These are phyloP conservation scores for Polychytrium aggregatum DNA, from an alignment of 192 early-diverging fungal genomes.

Conservation along the genomic window DNA sequence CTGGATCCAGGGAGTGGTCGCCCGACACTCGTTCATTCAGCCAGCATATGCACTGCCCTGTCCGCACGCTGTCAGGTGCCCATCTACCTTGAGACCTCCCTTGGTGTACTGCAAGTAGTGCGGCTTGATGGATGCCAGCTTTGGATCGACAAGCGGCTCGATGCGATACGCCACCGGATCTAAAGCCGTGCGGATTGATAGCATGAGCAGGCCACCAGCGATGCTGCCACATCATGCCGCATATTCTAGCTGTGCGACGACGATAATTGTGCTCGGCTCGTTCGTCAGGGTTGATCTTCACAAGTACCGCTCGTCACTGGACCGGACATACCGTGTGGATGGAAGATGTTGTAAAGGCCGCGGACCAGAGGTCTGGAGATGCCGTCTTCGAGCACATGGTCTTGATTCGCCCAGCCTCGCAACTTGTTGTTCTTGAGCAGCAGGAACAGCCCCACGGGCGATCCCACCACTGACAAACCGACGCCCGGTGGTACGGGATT, in stretches of 20 bases:
- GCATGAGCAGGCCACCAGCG: no score
- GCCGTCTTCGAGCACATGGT: slow-evolving; percentile 12
- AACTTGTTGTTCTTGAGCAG: slow-evolving; percentile 64
- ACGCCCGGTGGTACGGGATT: no score
- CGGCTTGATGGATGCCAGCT: slow-evolving; percentile 53
- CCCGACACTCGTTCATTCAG: no score
- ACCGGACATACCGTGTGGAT: no score
- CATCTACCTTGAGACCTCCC: slow-evolving; percentile 62
- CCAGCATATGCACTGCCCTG: not conserved
- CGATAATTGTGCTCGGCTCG: no score
- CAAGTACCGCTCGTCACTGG: no score
- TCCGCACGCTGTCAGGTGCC: no score
- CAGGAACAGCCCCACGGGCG: slow-evolving; percentile 69
- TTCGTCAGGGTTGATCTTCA: no score
- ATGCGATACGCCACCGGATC: slow-evolving; percentile 66
- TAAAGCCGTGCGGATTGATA: no score
- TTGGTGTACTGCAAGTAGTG: slow-evolving; percentile 68
- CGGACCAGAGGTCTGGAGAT: slow-evolving; percentile 45
- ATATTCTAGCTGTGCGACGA: no score
- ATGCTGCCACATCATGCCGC: no score
- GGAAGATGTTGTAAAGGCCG: slow-evolving; percentile 75
- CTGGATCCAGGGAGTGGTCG: no score
- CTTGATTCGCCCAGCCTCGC: slow-evolving; percentile 1
- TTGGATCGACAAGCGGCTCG: slow-evolving; percentile 55
- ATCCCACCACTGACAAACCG: slow-evolving; percentile 47